Percentiles rank a stretch among this genome's conserved stretches.
These are phyloP conservation scores for Strobilomyces confusus DNA, from an alignment of 768 basidiomycete species.

Conservation along the genomic window DNA sequence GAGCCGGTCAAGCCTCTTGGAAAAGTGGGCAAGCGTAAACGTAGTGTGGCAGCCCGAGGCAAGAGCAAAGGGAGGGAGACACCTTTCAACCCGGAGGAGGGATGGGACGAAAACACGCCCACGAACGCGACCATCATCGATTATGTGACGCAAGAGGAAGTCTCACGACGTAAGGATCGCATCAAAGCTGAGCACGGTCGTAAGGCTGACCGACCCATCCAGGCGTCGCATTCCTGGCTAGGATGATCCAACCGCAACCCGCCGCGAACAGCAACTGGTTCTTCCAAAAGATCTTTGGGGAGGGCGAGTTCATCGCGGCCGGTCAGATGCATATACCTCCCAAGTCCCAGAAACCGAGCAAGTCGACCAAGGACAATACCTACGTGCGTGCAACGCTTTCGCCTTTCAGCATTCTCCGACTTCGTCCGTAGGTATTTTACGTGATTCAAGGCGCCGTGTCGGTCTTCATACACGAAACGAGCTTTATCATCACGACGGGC, in stretches of 20 bases:
- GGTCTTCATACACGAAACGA: constrained; percentile 76
- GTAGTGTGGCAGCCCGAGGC: constrained; percentile 26
- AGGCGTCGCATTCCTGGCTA: constrained; percentile 80
- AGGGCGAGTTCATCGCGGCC: constrained; percentile 87
- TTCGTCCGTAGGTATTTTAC: constrained; percentile 57
- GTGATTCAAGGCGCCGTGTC: constrained; percentile 87
- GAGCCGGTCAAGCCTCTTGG: constrained; percentile 48
- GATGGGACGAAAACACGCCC: constrained; percentile 82
- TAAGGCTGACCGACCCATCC: constrained; percentile 4
- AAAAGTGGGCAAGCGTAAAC: constrained; percentile 35
- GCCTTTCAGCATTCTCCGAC: not conserved
- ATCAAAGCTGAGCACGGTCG: not conserved
- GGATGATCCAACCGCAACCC: constrained; percentile 57
- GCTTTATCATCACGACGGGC: constrained; percentile 73
- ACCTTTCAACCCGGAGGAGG: constrained; percentile 56
- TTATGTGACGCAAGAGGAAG: constrained; percentile 57
- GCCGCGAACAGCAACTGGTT: constrained; percentile 67
- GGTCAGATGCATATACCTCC: constrained; percentile 84
- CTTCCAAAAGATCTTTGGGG: constrained; percentile 90
- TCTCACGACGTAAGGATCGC: constrained; percentile 61
- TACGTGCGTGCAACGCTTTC: constrained; percentile 54
- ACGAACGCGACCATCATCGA: constrained; percentile 65
- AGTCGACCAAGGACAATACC: constrained; percentile 89
- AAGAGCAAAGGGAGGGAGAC: constrained; percentile 35
- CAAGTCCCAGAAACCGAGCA: constrained; percentile 76